Evolutionary conservation across 2,329 filamentous ascomycete species (phyloP).

Genomic region (Botrytis sinoallii): DNA sequence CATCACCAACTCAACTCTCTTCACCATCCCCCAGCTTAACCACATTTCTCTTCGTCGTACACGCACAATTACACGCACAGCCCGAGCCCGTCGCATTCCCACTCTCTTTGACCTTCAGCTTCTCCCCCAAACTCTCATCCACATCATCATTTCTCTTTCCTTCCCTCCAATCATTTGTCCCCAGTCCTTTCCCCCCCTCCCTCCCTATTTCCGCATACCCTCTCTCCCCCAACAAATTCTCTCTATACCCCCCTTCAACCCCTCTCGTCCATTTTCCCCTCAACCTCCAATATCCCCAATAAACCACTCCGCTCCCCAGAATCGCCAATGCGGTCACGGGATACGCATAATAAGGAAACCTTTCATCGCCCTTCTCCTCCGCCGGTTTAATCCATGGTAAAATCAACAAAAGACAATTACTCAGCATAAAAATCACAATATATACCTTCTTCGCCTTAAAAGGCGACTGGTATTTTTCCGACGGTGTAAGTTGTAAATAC

Average conservation of each 20-base stretch:
- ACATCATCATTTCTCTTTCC: background rate
- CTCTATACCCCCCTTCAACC: background rate
- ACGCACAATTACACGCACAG: background rate
- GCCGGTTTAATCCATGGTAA: background rate
- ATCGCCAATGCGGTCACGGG: background rate
- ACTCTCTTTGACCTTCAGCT: background rate
- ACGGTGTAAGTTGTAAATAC: background rate
- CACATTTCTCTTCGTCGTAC: background rate
- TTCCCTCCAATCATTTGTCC: background rate
- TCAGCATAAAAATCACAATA: background rate
- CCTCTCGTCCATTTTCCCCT: background rate
- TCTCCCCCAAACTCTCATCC: rapidly evolving
- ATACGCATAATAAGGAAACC: background rate
- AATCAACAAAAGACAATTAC: background rate
- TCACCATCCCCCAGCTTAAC: background rate
- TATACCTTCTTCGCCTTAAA: background rate
- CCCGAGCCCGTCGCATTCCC: background rate
- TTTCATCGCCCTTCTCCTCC: background rate
- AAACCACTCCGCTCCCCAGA: background rate
- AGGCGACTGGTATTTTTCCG: background rate
- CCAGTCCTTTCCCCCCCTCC: background rate
- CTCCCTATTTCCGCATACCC: background rate
- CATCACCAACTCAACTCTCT: background rate
- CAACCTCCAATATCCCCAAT: background rate
- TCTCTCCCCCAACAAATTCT: background rate